Evolutionary conservation across 108 stramenopile genomes (phyloP).

Genomic region (Skeletonema costatum): DNA sequence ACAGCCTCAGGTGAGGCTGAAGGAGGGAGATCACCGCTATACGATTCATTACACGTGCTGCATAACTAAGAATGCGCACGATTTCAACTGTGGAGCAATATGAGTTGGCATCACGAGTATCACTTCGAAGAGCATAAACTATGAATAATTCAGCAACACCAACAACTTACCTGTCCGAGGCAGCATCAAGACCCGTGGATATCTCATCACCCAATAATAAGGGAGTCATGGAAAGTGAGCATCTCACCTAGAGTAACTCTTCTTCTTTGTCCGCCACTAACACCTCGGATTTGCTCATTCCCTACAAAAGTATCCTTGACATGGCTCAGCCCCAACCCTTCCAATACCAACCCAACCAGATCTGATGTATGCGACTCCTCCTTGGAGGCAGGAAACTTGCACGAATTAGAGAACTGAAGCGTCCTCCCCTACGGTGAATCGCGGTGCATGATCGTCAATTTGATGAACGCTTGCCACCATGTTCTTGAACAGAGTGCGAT

Average conservation of each 20-base stretch:
- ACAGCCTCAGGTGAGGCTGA: slow-evolving; percentile 73
- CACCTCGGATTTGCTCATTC: slow-evolving; percentile 45
- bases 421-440: slow-evolving; percentile 42
- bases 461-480: slow-evolving; percentile 38
- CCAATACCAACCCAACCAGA: slow-evolving; percentile 33
- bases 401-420: slow-evolving; percentile 17
- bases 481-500: slow-evolving; percentile 24
- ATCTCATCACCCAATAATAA: slow-evolving; percentile 66
- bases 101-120: too few species aligned
- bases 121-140: too few species aligned
- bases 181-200: slow-evolving; percentile 71
- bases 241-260: slow-evolving; percentile 51
- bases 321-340: slow-evolving; percentile 59
- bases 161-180: slow-evolving; percentile 15
- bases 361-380: not conserved
- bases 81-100: slow-evolving; percentile 59
- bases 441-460: slow-evolving; percentile 34
- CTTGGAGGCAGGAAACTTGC: slow-evolving; percentile 14
- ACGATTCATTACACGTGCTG: slow-evolving; percentile 23
- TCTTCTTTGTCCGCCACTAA: slow-evolving; percentile 58
- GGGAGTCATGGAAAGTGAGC: slow-evolving; percentile 21
- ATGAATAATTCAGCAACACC: too few species aligned
- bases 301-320: slow-evolving; percentile 81
- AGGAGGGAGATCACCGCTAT: slow-evolving; percentile 71
- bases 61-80: slow-evolving; percentile 32